Percentiles rank a stretch among this genome's conserved stretches.
These are phyloP conservation scores for Leucocoprinus leucothites DNA, from an alignment of 768 basidiomycete genomes.

Conservation along the genomic window DNA sequence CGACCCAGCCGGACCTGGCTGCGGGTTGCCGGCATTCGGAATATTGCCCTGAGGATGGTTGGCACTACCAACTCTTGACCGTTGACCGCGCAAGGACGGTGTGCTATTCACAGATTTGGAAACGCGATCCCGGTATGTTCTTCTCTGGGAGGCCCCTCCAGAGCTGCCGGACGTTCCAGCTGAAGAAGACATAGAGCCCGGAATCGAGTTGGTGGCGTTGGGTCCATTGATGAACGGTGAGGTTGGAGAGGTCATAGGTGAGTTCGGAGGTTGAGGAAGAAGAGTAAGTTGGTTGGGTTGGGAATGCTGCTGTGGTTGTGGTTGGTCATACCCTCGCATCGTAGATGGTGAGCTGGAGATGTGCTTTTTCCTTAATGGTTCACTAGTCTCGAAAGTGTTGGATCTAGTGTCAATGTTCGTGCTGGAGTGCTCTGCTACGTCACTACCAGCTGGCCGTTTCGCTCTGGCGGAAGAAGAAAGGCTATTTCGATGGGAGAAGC, in stretches of 20 bases:
- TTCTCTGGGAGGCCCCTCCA: background rate
- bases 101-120: conserved; percentile 9
- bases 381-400: background rate
- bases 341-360: background rate
- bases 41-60: background rate
- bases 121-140: background rate
- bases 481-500: background rate
- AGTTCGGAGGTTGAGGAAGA: background rate
- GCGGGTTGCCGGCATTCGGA: background rate
- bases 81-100: conserved; percentile 5
- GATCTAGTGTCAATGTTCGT: background rate
- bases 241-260: conserved; percentile 7
- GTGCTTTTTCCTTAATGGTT: conserved; percentile 9
- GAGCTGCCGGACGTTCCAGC: background rate
- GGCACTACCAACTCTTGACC: background rate
- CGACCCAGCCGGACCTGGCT: background rate
- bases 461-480: background rate
- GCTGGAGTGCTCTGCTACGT: background rate
- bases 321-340: background rate
- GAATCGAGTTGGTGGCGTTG: background rate
- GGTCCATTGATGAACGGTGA: background rate
- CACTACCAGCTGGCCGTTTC: conserved; percentile 3
- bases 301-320: background rate
- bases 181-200: background rate
- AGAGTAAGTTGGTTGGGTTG: background rate